Evolutionary conservation across 129 eudicot species (phyloP).

Genomic region (Ambrosia trifida): DNA sequence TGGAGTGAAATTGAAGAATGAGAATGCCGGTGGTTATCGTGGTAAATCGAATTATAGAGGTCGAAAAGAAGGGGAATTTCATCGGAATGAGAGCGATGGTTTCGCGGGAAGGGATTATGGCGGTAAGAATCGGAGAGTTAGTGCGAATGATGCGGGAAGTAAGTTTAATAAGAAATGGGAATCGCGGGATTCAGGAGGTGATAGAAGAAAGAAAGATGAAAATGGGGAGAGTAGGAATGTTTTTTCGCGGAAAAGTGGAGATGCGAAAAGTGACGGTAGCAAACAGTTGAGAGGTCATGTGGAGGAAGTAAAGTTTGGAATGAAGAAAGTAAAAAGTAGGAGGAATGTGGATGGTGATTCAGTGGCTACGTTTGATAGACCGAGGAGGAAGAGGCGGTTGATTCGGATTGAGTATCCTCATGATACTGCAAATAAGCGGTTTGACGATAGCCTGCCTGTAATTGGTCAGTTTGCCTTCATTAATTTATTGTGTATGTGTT

Average conservation of each 20-base stretch:
- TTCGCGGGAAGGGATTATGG: conserved; percentile 28
- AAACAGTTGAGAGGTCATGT: conserved; percentile 14
- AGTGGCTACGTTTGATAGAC: conserved; percentile 35
- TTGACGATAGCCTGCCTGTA: conserved; percentile 52
- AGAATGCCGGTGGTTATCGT: not conserved
- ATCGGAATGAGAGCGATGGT: conserved; percentile 26
- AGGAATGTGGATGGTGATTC: conserved; percentile 38
- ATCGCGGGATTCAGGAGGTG: conserved; percentile 13
- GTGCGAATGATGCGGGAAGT: conserved; percentile 33
- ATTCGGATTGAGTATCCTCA: conserved; percentile 59
- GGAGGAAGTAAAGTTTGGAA: conserved; percentile 34
- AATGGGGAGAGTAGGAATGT: conserved; percentile 24
- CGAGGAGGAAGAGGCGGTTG: conserved; percentile 58
- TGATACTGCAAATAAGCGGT: conserved; percentile 73
- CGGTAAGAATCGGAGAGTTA: conserved; percentile 40
- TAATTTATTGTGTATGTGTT: conserved; percentile 14
- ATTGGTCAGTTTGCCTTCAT: conserved; percentile 54
- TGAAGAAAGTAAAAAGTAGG: conserved; percentile 40
- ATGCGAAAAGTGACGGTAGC: conserved; percentile 22
- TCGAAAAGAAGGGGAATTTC: conserved; percentile 3
- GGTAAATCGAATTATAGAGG: conserved; percentile 18
- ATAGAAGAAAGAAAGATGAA: conserved; percentile 25
- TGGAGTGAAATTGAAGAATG: conserved; percentile 14
- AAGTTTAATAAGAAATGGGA: conserved; percentile 13
- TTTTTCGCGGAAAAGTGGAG: conserved; percentile 21